Evolutionary conservation across 257 asterid species (phyloP).

Genomic region (Thymus quinquecostatus): DNA sequence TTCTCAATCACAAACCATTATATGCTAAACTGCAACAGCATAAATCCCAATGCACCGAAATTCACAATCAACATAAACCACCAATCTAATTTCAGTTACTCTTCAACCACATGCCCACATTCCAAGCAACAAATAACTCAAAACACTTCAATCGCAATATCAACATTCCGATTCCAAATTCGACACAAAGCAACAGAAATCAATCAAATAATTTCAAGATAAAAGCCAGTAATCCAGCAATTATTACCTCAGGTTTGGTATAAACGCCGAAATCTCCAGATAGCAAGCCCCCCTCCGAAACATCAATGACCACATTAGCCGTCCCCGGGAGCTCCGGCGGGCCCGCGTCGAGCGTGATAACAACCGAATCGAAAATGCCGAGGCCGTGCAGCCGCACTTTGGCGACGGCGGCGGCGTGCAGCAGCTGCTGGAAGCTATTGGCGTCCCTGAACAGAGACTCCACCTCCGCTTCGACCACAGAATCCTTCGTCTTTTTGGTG

Average conservation of each 20-base stretch:
- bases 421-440: constrained; percentile 69
- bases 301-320: constrained; percentile 76
- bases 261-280: constrained; percentile 73
- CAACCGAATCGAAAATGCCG: constrained; percentile 79
- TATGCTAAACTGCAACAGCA: constrained; percentile 16
- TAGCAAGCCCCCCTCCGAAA: constrained; percentile 62
- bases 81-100: constrained; percentile 1
- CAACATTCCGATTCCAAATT: background rate
- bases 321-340: constrained; percentile 96
- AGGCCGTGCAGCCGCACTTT: constrained; percentile 62
- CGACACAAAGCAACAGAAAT: background rate
- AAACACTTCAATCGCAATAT: background rate
- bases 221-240: constrained; percentile 14
- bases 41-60: background rate
- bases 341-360: constrained; percentile 76
- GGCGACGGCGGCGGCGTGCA: constrained; percentile 62
- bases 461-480: constrained; percentile 67
- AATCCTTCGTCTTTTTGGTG: constrained; percentile 73
- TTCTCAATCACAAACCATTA: background rate
- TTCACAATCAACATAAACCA: background rate
- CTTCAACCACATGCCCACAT: constrained; percentile 7
- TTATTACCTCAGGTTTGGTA: constrained; percentile 79
- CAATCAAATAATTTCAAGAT: constrained; percentile 8
- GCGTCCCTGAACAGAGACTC: constrained; percentile 60
- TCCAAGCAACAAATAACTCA: constrained; percentile 23